phyloP scores from a whole-genome alignment of 345 rosid genomes.

The Salix dunnii region DNA sequence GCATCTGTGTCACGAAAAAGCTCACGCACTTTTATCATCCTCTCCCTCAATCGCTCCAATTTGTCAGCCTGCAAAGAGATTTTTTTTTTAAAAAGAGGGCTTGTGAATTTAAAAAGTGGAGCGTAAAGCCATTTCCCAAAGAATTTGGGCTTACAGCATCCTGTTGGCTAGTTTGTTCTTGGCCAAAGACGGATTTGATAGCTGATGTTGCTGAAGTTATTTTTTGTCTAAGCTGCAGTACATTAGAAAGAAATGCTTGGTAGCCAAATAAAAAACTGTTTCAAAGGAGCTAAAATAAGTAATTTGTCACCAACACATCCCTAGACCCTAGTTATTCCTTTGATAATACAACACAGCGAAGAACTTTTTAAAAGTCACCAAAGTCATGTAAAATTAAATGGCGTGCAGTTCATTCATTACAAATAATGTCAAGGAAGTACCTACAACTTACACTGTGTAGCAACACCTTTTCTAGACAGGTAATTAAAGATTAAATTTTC shows the following conservation, averaged over 20 bases:
- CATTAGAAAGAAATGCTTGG: background rate
- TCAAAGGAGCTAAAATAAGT: background rate
- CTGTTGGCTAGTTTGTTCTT: slow-evolving; percentile 45
- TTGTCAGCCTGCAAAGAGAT: slow-evolving; percentile 59
- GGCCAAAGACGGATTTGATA: slow-evolving; percentile 90
- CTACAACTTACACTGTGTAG: background rate
- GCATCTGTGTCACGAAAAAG: slow-evolving; percentile 87
- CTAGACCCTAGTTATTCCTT: background rate
- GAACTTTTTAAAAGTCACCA: background rate
- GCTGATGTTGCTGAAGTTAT: slow-evolving; percentile 91
- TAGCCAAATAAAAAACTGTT: background rate
- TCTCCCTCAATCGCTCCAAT: slow-evolving; percentile 78
- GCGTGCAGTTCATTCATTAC: background rate
- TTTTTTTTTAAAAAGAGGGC: background rate
- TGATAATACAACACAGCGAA: background rate
- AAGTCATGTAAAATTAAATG: background rate
- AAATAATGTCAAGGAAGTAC: background rate
- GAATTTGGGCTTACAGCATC: slow-evolving; percentile 57
- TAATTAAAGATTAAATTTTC: background rate
- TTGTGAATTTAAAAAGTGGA: background rate
- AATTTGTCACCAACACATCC: background rate
- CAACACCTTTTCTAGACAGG: background rate
- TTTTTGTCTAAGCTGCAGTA: slow-evolving; percentile 82
- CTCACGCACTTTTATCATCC: slow-evolving; percentile 96
- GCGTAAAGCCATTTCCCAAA: slow-evolving; percentile 12